Percentiles rank a stretch among this genome's conserved stretches.
These are phyloP conservation scores for Penicillium sp. DNA, from an alignment of 2,329 filamentous ascomycete genomes.

Conservation along the genomic window DNA sequence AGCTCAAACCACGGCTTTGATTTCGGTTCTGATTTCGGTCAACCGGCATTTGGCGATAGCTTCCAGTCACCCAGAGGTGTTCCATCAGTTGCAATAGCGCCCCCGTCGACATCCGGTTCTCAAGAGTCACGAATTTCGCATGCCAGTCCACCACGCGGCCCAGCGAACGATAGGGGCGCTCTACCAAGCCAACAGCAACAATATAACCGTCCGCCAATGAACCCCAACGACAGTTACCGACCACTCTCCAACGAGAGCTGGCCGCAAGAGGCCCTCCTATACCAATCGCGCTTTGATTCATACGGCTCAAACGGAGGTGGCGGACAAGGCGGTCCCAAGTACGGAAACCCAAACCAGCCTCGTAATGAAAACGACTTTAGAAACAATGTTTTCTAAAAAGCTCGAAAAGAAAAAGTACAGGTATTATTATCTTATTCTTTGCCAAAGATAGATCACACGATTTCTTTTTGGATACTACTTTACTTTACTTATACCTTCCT, in stretches of 20 bases:
- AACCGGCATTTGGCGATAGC: conserved; percentile 6
- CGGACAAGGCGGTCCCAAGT: not conserved
- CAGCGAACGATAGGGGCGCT: conserved; percentile 15
- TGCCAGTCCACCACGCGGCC: not conserved
- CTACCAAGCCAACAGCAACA: conserved; percentile 30
- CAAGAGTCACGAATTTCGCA: conserved; percentile 20
- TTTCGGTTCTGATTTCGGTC: conserved; percentile 13
- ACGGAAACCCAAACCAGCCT: not conserved
- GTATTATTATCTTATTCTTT: not conserved
- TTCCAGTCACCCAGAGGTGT: conserved; percentile 1
- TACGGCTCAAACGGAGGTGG: conserved; percentile 1
- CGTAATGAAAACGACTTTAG: not conserved
- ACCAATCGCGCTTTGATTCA: conserved; percentile 22
- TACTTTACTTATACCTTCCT: not conserved
- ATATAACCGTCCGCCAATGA: conserved; percentile 19
- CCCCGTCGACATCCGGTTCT: conserved; percentile 14
- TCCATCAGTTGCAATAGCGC: conserved; percentile 15
- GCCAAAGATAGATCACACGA: not conserved
- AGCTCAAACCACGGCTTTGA: conserved; percentile 15
- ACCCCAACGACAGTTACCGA: conserved; percentile 13
- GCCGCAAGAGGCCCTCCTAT: conserved; percentile 40
- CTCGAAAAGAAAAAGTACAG: not conserved
- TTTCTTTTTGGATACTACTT: not conserved
- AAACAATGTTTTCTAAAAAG: not conserved
- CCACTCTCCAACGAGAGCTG: conserved; percentile 26